phyloP scores from a whole-genome alignment of 495 filamentous ascomycete species.

The Penicillium angulare region DNA sequence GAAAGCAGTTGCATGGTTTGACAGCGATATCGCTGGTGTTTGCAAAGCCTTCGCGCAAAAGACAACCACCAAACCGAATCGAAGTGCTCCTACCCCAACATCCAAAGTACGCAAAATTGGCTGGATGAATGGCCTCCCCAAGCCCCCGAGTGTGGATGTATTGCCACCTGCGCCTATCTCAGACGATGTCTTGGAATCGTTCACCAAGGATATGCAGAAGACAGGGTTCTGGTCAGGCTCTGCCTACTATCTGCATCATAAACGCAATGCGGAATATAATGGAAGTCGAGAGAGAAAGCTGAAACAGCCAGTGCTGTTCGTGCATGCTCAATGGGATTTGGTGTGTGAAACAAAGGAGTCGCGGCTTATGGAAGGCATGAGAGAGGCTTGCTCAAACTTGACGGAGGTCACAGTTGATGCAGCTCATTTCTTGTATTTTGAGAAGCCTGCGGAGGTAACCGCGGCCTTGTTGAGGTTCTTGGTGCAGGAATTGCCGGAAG shows the following conservation, averaged over 20 bases:
- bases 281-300: background rate
- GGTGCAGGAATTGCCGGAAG: background rate
- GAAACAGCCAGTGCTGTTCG: background rate
- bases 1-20: background rate
- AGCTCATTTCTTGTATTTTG: background rate
- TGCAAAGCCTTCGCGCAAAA: background rate
- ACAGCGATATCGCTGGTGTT: background rate
- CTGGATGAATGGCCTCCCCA: background rate
- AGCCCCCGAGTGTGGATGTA: background rate
- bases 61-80: background rate
- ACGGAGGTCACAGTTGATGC: constrained; percentile 1
- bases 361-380: background rate
- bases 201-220: background rate
- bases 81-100: background rate
- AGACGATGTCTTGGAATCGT: background rate
- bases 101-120: background rate
- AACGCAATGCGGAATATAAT: constrained; percentile 3
- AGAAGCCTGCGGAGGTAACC: background rate
- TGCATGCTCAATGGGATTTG: background rate
- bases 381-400: constrained; percentile 1
- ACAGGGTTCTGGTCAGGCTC: background rate
- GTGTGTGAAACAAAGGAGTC: background rate
- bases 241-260: constrained; percentile 3
- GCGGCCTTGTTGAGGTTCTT: background rate
- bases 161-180: background rate